Conservation (phyloP, 73 alveolate genomes). For the Stentor coeruleus region DNA sequence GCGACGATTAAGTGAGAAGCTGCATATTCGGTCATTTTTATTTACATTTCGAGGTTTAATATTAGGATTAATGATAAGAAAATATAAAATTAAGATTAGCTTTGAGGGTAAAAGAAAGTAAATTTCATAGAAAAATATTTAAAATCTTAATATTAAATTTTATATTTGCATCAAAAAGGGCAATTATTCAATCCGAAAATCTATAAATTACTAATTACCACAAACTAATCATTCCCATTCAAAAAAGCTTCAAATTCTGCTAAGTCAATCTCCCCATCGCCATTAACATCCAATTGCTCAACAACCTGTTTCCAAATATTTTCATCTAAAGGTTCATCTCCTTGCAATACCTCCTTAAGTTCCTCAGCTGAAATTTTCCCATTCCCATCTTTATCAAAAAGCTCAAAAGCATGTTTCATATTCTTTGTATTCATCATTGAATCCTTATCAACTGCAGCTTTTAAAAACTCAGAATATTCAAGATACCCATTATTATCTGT, state of each 20-base stretch:
- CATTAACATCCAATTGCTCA: background rate
- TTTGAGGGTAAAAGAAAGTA: no score
- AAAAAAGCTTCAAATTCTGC: no score
- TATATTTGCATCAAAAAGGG: no score
- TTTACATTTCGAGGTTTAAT: no score
- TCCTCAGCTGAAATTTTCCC: constrained; percentile 6
- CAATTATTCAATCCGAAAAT: no score
- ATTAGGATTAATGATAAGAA: no score
- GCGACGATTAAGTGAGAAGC: background rate
- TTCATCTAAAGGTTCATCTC: background rate
- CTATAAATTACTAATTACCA: no score
- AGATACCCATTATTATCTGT: constrained; percentile 1
- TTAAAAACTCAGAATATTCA: background rate
- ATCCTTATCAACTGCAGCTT: background rate
- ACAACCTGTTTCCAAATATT: background rate
- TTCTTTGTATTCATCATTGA: background rate
- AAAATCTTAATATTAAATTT: no score
- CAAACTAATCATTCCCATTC: no score
- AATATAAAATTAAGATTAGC: no score
- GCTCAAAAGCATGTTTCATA: background rate
- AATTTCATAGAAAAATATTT: no score
- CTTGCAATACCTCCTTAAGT: background rate
- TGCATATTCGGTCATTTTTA: background rate
- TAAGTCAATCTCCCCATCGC: background rate
- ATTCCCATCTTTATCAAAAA: background rate